Base-by-base conservation (phyloP, 2,329 filamentous ascomycete species). In the Hypoxylon sp. region DNA sequence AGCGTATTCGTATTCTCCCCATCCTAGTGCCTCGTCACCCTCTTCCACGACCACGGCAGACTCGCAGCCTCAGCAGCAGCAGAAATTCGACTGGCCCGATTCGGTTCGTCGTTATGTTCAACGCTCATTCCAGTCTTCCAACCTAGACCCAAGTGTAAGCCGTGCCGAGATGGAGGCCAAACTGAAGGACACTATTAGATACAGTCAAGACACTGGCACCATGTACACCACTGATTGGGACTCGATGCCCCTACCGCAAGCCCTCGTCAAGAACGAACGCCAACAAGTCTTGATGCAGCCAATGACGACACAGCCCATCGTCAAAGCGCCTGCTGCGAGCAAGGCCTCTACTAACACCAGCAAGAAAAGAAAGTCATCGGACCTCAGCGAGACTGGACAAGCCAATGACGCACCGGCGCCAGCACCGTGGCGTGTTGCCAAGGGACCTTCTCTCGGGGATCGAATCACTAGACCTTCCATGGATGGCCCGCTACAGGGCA, bases 101-200 rank as follows among this genome's bases (percentile, higher is more conserved):
- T 85, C 88, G n/a, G 91, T 98, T 58, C 90, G 92, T 67, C 81
- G 83, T 65, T 98, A 97, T 77, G 94, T 98, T 26, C 89, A 92
- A 70, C 88, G 92, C 70, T 93, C 92, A 21, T 98, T 98, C 73
- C 86, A 90, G 47, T 84, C 86, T 21, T 84, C 87, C 56, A 90
- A 92, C 71, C 79, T 87, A 64, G 82, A 90, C 61, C 69, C 82
- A 4, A 82, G 83, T 33, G 84, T 93, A 41, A 74, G 79, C 47
- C 83, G 84, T 49, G 69, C 81, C 49, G 92, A 96, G 55, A 89
- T 97, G 81, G 90, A 97, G 74, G 80, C 81, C 58, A 96, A 92
- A 71, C 80, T 99, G 63, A 97, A 94, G 75, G 79, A 88, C 59
- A 89, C 92, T 66, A 97, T 99, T 72, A 91, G 89, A 60, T 82